Conservation (phyloP, 2,329 filamentous ascomycete genomes). For the Colletotrichum eleusines region DNA sequence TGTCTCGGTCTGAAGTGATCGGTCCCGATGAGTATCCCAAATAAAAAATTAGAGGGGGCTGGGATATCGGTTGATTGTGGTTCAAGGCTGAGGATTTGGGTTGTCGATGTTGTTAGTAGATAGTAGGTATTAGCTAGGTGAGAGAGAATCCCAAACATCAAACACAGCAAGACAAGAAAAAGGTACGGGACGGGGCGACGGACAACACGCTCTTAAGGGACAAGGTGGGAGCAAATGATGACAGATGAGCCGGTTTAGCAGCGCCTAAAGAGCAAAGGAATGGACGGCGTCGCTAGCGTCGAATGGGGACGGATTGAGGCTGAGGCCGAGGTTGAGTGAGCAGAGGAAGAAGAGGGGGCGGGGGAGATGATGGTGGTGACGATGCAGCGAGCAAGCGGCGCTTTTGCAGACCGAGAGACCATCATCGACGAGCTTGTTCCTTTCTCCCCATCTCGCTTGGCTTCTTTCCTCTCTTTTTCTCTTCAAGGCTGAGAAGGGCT, state of each 20-base stretch:
- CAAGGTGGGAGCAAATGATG: constrained; percentile 2
- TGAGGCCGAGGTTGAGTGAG: constrained; percentile 15
- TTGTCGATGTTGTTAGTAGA: background rate
- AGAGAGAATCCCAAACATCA: background rate
- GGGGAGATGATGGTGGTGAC: background rate
- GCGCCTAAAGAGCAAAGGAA: constrained; percentile 1
- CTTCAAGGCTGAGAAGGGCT: constrained; percentile 35
- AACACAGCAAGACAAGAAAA: background rate
- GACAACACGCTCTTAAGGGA: constrained; percentile 7
- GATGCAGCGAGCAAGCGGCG: background rate
- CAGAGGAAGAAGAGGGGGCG: too few species aligned
- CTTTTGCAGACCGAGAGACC: background rate
- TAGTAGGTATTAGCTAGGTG: too few species aligned
- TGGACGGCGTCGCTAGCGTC: constrained; percentile 28
- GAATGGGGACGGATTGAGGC: constrained; percentile 13
- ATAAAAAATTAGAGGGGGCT: background rate
- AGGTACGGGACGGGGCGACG: constrained; percentile 4
- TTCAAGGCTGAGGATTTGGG: background rate
- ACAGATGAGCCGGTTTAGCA: background rate
- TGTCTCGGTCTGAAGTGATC: background rate
- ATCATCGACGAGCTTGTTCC: constrained; percentile 21
- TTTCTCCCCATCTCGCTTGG: background rate
- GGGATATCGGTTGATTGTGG: background rate
- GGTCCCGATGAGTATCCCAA: background rate
- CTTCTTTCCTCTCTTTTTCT: background rate